phyloP scores from a whole-genome alignment of 148 eudicot species.

The Chenopodium suecicum region DNA sequence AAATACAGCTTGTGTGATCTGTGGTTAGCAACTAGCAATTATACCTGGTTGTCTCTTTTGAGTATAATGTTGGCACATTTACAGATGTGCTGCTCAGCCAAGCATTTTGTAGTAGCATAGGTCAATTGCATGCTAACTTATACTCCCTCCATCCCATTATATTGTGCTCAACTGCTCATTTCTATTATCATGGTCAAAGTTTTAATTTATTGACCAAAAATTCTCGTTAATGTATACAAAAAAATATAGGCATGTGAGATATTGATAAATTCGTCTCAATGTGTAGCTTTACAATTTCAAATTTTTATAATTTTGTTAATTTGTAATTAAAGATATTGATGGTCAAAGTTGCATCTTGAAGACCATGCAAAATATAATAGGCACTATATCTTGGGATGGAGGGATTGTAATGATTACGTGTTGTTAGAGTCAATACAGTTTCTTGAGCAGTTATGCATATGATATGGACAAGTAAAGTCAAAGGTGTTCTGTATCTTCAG shows the following conservation, averaged over 20 bases:
- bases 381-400: no score
- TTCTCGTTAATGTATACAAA: no score
- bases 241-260: no score
- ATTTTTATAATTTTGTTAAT: no score
- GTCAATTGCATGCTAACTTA: neutral
- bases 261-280: no score
- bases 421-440: neutral
- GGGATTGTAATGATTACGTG: neutral
- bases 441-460: neutral
- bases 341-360: no score
- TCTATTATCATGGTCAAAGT: no score
- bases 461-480: neutral
- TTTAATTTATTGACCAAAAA: no score
- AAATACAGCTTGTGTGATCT: neutral
- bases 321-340: no score
- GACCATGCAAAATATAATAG: no score
- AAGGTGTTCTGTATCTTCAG: neutral
- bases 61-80: neutral
- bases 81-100: neutral
- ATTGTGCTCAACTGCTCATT: no score
- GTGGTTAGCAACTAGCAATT: neutral
- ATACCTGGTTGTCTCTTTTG: neutral
- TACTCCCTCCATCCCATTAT: neutral
- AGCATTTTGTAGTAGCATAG: neutral
- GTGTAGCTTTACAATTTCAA: no score